These are phyloP conservation scores for Trichophyton benhamiae DNA, from an alignment of 2,329 filamentous ascomycete genomes.

Conservation along the genomic window DNA sequence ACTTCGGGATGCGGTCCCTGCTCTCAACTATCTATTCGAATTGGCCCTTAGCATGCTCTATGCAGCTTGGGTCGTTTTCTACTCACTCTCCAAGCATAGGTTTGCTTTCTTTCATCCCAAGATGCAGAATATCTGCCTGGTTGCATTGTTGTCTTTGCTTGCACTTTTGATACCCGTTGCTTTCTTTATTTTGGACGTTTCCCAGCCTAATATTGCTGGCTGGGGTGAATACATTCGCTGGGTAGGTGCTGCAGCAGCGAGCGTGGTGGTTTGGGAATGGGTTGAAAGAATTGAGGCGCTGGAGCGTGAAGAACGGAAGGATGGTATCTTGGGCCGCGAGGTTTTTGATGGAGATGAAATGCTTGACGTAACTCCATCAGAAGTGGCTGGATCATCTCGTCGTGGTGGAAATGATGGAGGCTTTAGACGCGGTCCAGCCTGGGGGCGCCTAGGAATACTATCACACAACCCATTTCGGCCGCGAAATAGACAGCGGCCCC, in stretches of 20 bases:
- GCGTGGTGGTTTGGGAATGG: slow-evolving; percentile 98
- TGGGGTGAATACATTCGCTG: slow-evolving; percentile 95
- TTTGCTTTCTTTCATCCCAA: slow-evolving; percentile 83
- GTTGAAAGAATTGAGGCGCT: slow-evolving; percentile 87
- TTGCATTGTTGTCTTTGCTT: slow-evolving; percentile 64
- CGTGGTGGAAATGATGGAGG: slow-evolving; percentile 27
- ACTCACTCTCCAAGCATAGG: slow-evolving; percentile 77
- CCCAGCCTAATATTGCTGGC: slow-evolving; percentile 68
- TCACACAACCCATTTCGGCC: background rate
- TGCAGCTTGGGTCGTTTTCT: slow-evolving; percentile 88
- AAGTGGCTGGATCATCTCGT: slow-evolving; percentile 39
- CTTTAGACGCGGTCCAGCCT: slow-evolving; percentile 21
- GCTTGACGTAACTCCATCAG: slow-evolving; percentile 55
- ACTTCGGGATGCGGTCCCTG: slow-evolving; percentile 83
- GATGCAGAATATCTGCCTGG: slow-evolving; percentile 78
- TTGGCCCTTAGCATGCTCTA: slow-evolving; percentile 76
- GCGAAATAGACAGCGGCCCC: slow-evolving; percentile 13
- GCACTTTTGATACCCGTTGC: slow-evolving; percentile 81
- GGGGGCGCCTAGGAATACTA: slow-evolving; percentile 17
- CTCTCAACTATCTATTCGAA: slow-evolving; percentile 81
- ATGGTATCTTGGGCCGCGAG: slow-evolving; percentile 79
- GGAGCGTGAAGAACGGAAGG: slow-evolving; percentile 86
- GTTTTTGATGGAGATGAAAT: slow-evolving; percentile 92
- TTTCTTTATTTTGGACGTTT: slow-evolving; percentile 86
- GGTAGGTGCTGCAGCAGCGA: slow-evolving; percentile 89